Evolutionary conservation across 306 rosid genomes (phyloP).

Genomic region (Corylus heterophylla): DNA sequence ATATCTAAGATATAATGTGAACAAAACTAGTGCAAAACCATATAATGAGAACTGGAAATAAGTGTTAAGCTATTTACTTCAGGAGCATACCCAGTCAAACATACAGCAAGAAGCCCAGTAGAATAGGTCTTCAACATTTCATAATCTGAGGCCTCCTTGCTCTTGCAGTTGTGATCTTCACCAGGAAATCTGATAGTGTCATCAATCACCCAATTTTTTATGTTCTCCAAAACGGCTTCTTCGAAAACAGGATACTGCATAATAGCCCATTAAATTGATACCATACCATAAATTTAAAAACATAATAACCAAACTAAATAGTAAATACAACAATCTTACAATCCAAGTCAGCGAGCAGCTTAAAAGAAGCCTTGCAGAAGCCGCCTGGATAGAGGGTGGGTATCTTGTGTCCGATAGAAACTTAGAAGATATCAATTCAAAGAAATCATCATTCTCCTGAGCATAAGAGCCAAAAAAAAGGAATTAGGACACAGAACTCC

Average conservation of each 20-base stretch:
- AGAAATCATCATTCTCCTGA: conserved; percentile 94
- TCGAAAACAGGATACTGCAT: conserved; percentile 92
- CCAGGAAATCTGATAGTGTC: conserved; percentile 45
- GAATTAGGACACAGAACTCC: background rate
- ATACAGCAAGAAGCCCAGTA: conserved; percentile 88
- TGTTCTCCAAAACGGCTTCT: conserved; percentile 68
- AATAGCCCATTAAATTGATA: conserved; percentile 29
- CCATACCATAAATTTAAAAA: background rate
- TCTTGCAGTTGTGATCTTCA: conserved; percentile 60
- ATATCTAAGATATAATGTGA: background rate
- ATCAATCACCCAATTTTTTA: conserved; percentile 81
- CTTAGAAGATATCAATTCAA: conserved; percentile 84
- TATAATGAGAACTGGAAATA: background rate
- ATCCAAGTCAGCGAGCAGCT: conserved; percentile 83
- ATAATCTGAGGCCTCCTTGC: conserved; percentile 66
- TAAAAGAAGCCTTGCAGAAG: conserved; percentile 72
- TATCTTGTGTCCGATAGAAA: conserved; percentile 72
- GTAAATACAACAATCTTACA: conserved; percentile 41
- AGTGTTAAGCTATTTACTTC: background rate
- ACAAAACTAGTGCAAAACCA: background rate
- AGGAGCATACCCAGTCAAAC: conserved; percentile 65
- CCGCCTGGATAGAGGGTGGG: conserved; percentile 68
- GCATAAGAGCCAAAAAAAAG: background rate
- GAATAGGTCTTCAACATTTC: conserved; percentile 93
- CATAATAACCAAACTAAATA: background rate